These are phyloP conservation scores for Pseudogymnoascus sp. DNA, from an alignment of 2,329 filamentous ascomycete genomes.

Conservation along the genomic window DNA sequence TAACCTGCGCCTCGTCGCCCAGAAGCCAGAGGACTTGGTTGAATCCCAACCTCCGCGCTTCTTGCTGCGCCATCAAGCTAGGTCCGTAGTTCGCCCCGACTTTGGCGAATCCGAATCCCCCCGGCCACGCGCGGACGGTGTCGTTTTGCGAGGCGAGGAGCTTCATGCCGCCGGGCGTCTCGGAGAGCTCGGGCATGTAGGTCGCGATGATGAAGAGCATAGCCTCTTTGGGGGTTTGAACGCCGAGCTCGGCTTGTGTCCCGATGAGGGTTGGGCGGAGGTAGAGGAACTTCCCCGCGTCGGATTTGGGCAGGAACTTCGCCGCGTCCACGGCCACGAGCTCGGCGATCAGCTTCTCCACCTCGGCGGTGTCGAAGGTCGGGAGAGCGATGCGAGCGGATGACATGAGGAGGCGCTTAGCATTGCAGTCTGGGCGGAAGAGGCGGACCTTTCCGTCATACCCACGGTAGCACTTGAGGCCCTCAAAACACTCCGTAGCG, in stretches of 20 bases:
- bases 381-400: slow-evolving; percentile 65
- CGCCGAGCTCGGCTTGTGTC: slow-evolving; percentile 70
- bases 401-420: slow-evolving; percentile 42
- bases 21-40: slow-evolving; percentile 95
- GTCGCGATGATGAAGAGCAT: slow-evolving; percentile 75
- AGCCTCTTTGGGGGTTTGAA: slow-evolving; percentile 73
- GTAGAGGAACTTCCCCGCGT: slow-evolving; percentile 68
- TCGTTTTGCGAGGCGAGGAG: slow-evolving; percentile 74
- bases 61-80: slow-evolving; percentile 65
- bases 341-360: slow-evolving; percentile 65
- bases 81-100: slow-evolving; percentile 92
- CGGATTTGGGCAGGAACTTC: slow-evolving; percentile 69
- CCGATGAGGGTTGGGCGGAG: slow-evolving; percentile 82
- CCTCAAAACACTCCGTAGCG: slow-evolving; percentile 83
- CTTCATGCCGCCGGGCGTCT: slow-evolving; percentile 51
- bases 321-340: slow-evolving; percentile 65
- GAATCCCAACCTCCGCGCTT: slow-evolving; percentile 66
- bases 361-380: slow-evolving; percentile 59
- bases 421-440: slow-evolving; percentile 55
- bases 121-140: slow-evolving; percentile 85
- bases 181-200: slow-evolving; percentile 48
- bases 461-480: slow-evolving; percentile 76
- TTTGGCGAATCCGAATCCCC: slow-evolving; percentile 87
- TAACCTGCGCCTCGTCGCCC: slow-evolving; percentile 67
- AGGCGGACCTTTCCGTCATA: slow-evolving; percentile 54